phyloP scores from a whole-genome alignment of 306 rosid genomes.

The Fragaria nilgerrensis region DNA sequence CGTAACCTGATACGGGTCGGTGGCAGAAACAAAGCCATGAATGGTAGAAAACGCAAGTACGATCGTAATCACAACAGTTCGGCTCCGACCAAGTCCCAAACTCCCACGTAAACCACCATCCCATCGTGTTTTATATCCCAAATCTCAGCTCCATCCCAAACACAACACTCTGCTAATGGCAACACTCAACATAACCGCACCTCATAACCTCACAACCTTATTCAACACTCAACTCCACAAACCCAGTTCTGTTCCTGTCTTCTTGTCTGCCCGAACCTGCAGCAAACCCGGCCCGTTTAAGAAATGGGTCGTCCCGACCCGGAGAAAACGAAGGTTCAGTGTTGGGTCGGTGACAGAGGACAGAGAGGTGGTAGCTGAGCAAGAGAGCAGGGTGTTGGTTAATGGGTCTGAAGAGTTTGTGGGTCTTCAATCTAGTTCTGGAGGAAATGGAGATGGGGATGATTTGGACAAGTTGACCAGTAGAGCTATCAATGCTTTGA shows the following conservation, averaged over 20 bases:
- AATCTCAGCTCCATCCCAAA: not conserved
- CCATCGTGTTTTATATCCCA: not conserved
- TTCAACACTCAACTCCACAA: constrained; percentile 21
- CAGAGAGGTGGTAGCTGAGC: constrained; percentile 37
- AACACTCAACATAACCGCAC: constrained; percentile 30
- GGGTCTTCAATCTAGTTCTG: constrained; percentile 26
- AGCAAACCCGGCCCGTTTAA: constrained; percentile 12
- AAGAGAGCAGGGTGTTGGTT: constrained; percentile 25
- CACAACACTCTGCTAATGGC: constrained; percentile 37
- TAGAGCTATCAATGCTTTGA: constrained; percentile 62
- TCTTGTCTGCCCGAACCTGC: constrained; percentile 25
- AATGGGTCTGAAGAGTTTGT: constrained; percentile 41
- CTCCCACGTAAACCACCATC: not conserved
- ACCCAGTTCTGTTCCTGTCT: constrained; percentile 22
- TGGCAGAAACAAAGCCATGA: not conserved
- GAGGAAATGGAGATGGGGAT: constrained; percentile 26
- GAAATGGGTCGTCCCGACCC: constrained; percentile 22
- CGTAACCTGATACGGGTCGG: not conserved
- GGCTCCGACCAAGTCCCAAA: not conserved
- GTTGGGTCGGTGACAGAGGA: constrained; percentile 54
- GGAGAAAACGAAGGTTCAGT: constrained; percentile 35
- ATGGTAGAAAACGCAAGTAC: constrained; percentile 6
- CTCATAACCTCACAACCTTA: constrained; percentile 28
- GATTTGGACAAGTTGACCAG: constrained; percentile 37
- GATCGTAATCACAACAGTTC: not conserved